Evolutionary conservation across 1,139 yeast species (phyloP).

Genomic region (Arxiozyma telluris): DNA sequence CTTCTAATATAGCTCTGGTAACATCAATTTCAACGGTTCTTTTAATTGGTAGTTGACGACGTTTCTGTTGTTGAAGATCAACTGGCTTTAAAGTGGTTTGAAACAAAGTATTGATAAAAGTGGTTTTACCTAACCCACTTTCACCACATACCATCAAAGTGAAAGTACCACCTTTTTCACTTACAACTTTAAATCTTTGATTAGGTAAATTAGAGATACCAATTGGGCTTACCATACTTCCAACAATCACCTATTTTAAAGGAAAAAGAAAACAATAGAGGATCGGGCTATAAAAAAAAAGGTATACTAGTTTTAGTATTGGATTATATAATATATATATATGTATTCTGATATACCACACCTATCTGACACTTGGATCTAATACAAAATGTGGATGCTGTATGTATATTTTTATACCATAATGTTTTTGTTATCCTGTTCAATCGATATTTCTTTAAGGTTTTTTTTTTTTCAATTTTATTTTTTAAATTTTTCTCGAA

Average conservation of each 20-base stretch:
- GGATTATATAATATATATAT: too few species aligned
- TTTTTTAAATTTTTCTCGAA: too few species aligned
- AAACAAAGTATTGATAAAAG: slow-evolving; percentile 87
- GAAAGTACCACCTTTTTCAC: slow-evolving; percentile 81
- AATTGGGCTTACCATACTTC: slow-evolving; percentile 30
- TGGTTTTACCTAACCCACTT: slow-evolving; percentile 88
- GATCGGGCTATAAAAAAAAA: background rate
- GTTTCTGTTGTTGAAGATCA: slow-evolving; percentile 22
- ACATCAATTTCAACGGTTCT: slow-evolving; percentile 90
- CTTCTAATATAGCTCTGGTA: slow-evolving; percentile 85
- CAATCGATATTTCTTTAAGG: background rate
- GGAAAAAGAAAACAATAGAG: too few species aligned
- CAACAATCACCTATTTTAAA: slow-evolving; percentile 1
- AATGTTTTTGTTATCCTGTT: background rate
- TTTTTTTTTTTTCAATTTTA: too few species aligned
- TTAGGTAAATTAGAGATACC: slow-evolving; percentile 90
- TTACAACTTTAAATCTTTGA: slow-evolving; percentile 87
- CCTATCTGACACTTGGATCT: background rate
- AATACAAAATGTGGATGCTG: background rate
- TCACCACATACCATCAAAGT: slow-evolving; percentile 96
- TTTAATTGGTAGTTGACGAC: slow-evolving; percentile 45
- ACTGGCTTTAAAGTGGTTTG: slow-evolving; percentile 42
- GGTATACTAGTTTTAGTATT: too few species aligned
- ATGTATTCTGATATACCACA: background rate
- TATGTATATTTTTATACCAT: too few species aligned